Evolutionary conservation across 352 stramenopile species (phyloP), one percentile per base, ranked within the genome.

Genomic region (Phytophthora sojae): DNA sequence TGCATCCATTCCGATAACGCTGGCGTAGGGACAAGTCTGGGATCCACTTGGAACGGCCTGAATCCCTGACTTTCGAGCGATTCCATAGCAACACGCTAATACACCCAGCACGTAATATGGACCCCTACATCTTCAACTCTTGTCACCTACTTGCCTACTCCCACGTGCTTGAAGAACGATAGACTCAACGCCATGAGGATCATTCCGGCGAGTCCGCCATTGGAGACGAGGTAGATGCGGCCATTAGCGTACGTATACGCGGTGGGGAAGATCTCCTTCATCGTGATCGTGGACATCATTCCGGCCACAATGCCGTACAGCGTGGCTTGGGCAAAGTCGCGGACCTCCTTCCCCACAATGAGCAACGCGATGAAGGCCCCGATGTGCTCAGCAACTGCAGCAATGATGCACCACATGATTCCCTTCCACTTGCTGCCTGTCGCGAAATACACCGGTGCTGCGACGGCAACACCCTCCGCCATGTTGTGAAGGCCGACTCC

Each of bases 401-500:
- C 53, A 96, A 80, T 15, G 76, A 83, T 7, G 25, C 93, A 97
- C 95, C 95, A 99, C 70, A 96, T 85, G 74, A 99, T 98, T 3
- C 93, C 97, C 47, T 97, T 97, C 73, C 86, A 92, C n/a, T 95
- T 87, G 60, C 91, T 97, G 6, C 96, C 95, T 6, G 97, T 99
- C 2, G 96, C 95, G 63, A 98, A 99, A 76, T 99, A 99, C 29
- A 99, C 97, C 2, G 97, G 97, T 11, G 98, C 88, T 14, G 96
- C 93, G 14, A 99, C 92, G 53, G 94, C 98, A 32, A 99, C 80
- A 0, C 97, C 97, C 62, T 99, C 97, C 2, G 97, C 96, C 59
- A 99, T 97, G 70, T 99, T 99, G 79, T 99, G 96, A 32, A 99
- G 94, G 0, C 83, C 94, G 67, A 99, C 99, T 35, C 92, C 95